A percentile compares a stretch with the other conserved stretches of the same genome.
Conservation (phyloP, 306 rosid genomes). For the Cicer pinnatifidum region DNA sequence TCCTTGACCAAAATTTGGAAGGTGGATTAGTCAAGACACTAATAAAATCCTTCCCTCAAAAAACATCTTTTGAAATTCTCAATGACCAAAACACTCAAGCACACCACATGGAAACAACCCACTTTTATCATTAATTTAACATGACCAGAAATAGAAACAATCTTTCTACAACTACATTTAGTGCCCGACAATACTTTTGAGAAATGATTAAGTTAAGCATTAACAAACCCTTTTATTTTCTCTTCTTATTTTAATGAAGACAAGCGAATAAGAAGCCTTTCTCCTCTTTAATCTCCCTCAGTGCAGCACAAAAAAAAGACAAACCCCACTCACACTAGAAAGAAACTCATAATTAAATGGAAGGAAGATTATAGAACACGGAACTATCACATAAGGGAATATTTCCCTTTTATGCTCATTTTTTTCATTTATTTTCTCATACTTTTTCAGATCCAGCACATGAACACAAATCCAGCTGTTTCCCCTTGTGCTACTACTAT, state of each 20-base stretch:
- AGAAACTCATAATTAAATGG: slow-evolving; percentile 25
- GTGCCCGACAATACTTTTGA: slow-evolving; percentile 46
- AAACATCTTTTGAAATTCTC: slow-evolving; percentile 25
- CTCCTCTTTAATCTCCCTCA: slow-evolving; percentile 50
- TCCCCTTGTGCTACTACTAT: slow-evolving; percentile 45
- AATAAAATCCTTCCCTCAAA: slow-evolving; percentile 25
- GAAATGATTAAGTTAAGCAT: slow-evolving; percentile 51
- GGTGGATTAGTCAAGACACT: slow-evolving; percentile 42
- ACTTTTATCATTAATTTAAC: slow-evolving; percentile 33
- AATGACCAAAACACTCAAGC: slow-evolving; percentile 42
- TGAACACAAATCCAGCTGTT: slow-evolving; percentile 62
- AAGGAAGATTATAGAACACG: slow-evolving; percentile 69
- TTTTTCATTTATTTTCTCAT: slow-evolving; percentile 44
- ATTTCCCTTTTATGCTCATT: slow-evolving; percentile 46
- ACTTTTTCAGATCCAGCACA: slow-evolving; percentile 65
- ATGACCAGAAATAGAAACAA: slow-evolving; percentile 48
- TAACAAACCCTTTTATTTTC: slow-evolving; percentile 36
- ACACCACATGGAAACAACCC: slow-evolving; percentile 40
- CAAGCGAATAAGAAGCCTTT: slow-evolving; percentile 44
- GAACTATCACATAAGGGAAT: slow-evolving; percentile 48
- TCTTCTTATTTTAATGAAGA: slow-evolving; percentile 39
- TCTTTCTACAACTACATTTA: slow-evolving; percentile 41
- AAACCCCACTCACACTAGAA: slow-evolving; percentile 43
- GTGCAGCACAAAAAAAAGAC: slow-evolving; percentile 60
- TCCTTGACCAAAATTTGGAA: slow-evolving; percentile 34